These are phyloP conservation scores for Fusarium abutilonis DNA, from an alignment of 2,329 filamentous ascomycete species.

Conservation along the genomic window DNA sequence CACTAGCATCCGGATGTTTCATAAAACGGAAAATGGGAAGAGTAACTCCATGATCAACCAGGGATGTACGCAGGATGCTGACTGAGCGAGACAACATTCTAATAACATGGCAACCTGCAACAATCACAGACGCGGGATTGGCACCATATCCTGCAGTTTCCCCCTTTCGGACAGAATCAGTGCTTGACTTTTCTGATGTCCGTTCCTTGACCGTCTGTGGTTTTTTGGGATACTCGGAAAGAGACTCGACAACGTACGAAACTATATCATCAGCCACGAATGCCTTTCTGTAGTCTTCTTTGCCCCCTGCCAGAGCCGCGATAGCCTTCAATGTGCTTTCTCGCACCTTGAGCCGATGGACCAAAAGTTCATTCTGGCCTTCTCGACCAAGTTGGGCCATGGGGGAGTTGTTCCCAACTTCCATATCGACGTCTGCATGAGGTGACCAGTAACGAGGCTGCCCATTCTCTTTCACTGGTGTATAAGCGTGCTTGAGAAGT, in stretches of 20 bases:
- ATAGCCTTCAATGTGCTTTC: slow-evolving; percentile 81
- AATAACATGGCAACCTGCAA: slow-evolving; percentile 85
- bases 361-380: slow-evolving; percentile 69
- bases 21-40: slow-evolving; percentile 80
- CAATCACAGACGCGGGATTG: slow-evolving; percentile 80
- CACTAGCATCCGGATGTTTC: slow-evolving; percentile 76
- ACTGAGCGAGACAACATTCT: slow-evolving; percentile 87
- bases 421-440: slow-evolving; percentile 49
- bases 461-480: slow-evolving; percentile 51
- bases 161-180: slow-evolving; percentile 45
- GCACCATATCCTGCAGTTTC: slow-evolving; percentile 66
- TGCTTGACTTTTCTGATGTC: slow-evolving; percentile 51
- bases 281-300: slow-evolving; percentile 84
- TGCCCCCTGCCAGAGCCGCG: slow-evolving; percentile 81
- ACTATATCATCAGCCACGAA: slow-evolving; percentile 85
- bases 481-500: slow-evolving; percentile 63
- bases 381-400: slow-evolving; percentile 64
- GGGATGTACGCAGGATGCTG: slow-evolving; percentile 81
- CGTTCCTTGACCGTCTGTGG: slow-evolving; percentile 58
- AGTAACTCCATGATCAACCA: slow-evolving; percentile 87
- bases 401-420: slow-evolving; percentile 48
- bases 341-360: slow-evolving; percentile 78
- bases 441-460: slow-evolving; percentile 54
- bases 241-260: slow-evolving; percentile 83
- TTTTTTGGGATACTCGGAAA: slow-evolving; percentile 66